These are phyloP conservation scores for Fraxinus xanthoxyloides DNA, from an alignment of 305 asterid species.

Conservation along the genomic window DNA sequence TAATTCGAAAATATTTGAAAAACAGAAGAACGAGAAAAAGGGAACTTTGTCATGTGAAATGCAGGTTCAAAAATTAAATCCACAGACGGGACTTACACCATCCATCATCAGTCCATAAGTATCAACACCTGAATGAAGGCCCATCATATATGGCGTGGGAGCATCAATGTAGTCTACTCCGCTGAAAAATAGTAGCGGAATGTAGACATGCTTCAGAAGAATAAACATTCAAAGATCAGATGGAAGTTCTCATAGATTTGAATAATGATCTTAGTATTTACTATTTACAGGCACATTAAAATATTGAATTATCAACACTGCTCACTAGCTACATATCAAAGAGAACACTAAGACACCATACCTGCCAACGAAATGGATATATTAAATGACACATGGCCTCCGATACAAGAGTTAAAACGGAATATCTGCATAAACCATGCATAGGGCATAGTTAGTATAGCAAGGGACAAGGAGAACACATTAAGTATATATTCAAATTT, in stretches of 20 bases:
- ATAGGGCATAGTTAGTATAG: conserved; percentile 14
- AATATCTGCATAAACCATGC: conserved; percentile 65
- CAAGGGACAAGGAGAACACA: neutral
- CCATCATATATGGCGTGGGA: conserved; percentile 99
- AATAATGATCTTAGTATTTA: conserved; percentile 18
- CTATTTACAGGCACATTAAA: conserved; percentile 14
- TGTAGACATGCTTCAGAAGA: conserved; percentile 99
- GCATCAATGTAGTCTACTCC: conserved; percentile 99
- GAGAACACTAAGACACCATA: conserved; percentile 22
- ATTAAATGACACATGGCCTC: conserved; percentile 97
- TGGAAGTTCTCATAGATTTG: conserved; percentile 34
- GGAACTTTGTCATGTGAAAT: conserved; percentile 1
- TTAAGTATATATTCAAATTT: neutral
- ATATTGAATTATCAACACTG: conserved; percentile 12
- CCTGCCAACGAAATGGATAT: conserved; percentile 99
- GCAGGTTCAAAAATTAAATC: conserved; percentile 16
- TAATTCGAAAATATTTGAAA: conserved; percentile 5
- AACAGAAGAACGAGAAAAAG: conserved; percentile 17
- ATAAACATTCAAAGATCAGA: conserved; percentile 56
- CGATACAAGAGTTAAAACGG: conserved; percentile 92
- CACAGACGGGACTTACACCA: conserved; percentile 70
- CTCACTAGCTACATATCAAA: conserved; percentile 23
- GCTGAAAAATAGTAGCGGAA: conserved; percentile 97
- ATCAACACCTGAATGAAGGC: conserved; percentile 98
- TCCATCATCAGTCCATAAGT: conserved; percentile 87